These are phyloP conservation scores for Aspergillus caelatus DNA, from an alignment of 2,329 filamentous ascomycete species.

Conservation along the genomic window DNA sequence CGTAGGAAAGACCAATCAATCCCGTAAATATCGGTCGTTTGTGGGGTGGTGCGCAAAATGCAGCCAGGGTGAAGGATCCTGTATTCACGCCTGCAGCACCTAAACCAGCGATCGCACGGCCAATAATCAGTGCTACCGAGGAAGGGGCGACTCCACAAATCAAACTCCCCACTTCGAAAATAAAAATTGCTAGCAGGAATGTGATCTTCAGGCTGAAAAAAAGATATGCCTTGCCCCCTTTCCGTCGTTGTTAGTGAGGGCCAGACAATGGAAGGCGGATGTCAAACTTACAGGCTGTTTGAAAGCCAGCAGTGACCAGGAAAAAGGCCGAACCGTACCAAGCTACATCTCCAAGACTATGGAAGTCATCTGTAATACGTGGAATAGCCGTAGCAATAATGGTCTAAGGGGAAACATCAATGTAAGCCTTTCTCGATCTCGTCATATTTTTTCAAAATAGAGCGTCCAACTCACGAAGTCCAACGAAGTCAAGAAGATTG, in stretches of 20 bases:
- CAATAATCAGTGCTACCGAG: neutral
- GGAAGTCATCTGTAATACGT: slow-evolving; percentile 24
- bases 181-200: slow-evolving; percentile 34
- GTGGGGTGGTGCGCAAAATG: too few species aligned
- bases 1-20: too few species aligned
- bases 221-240: slow-evolving; percentile 37
- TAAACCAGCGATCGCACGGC: neutral
- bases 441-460: too few species aligned
- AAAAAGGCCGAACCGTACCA: slow-evolving; percentile 62
- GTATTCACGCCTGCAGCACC: neutral
- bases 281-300: slow-evolving; percentile 14
- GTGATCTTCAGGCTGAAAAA: slow-evolving; percentile 39
- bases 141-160: neutral
- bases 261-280: too few species aligned
- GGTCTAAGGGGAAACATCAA: too few species aligned
- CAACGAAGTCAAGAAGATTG: too few species aligned
- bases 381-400: slow-evolving; percentile 27
- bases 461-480: too few species aligned
- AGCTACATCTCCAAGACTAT: slow-evolving; percentile 55
- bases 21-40: too few species aligned
- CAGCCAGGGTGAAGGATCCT: neutral
- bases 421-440: too few species aligned
- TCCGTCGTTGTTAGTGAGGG: too few species aligned
- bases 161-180: slow-evolving; percentile 39
- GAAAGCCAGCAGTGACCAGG: slow-evolving; percentile 13